These are phyloP conservation scores for Naganishia vishniacii DNA, from an alignment of 768 basidiomycete genomes.

Conservation along the genomic window DNA sequence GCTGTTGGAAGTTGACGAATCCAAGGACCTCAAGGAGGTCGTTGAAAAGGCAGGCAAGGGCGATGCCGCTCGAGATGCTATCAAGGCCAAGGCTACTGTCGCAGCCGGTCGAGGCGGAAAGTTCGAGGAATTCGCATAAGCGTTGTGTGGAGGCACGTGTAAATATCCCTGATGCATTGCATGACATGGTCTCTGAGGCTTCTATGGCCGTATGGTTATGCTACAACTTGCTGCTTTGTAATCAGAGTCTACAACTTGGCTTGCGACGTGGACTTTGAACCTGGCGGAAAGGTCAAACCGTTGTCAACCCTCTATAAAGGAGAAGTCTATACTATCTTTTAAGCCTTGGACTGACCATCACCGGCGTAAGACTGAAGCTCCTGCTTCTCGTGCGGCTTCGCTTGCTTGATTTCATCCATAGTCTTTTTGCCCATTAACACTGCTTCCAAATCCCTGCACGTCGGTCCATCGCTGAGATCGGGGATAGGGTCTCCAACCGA, in stretches of 20 bases:
- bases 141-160: neutral
- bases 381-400: conserved; percentile 27
- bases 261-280: too few relatives aligned
- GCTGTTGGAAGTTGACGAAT: conserved; percentile 49
- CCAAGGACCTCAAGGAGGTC: conserved; percentile 49
- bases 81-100: conserved; percentile 38
- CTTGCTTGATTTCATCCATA: conserved; percentile 18
- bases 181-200: too few relatives aligned
- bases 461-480: conserved; percentile 28
- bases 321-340: conserved; percentile 8
- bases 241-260: too few relatives aligned
- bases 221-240: too few relatives aligned
- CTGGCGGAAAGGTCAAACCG: too few relatives aligned
- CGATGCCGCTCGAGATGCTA: conserved; percentile 42
- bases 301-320: neutral
- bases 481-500: conserved; percentile 26
- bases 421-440: conserved; percentile 30
- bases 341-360: conserved; percentile 13
- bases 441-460: conserved; percentile 17
- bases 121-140: conserved; percentile 8
- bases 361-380: conserved; percentile 13
- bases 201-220: too few relatives aligned
- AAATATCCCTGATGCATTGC: too few relatives aligned
- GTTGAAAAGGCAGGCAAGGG: conserved; percentile 49
- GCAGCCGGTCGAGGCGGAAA: conserved; percentile 30